Conservation (phyloP, 2,329 filamentous ascomycete genomes). For the Penicillium brasilianum region DNA sequence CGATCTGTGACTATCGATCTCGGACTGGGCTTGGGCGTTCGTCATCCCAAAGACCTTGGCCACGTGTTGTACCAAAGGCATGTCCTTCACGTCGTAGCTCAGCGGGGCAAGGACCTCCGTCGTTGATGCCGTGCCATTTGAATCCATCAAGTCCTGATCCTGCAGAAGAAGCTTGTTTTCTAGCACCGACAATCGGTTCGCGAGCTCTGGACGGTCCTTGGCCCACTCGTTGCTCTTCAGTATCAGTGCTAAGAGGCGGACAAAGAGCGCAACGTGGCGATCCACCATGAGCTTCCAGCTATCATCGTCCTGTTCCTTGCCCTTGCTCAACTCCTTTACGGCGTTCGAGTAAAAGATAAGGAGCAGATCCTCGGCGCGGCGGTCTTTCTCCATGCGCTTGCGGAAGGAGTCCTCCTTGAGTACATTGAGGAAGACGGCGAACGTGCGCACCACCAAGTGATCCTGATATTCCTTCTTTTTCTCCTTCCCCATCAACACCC, state of each 20-base stretch:
- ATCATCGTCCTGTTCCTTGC: slow-evolving; percentile 78
- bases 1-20: slow-evolving; percentile 80
- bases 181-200: slow-evolving; percentile 75
- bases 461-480: slow-evolving; percentile 87
- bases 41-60: slow-evolving; percentile 83
- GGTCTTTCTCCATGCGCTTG: slow-evolving; percentile 90
- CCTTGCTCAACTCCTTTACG: slow-evolving; percentile 84
- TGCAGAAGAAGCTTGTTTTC: slow-evolving; percentile 94
- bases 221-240: slow-evolving; percentile 84
- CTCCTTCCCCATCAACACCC: slow-evolving; percentile 81
- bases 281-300: slow-evolving; percentile 91
- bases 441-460: slow-evolving; percentile 87
- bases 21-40: slow-evolving; percentile 78
- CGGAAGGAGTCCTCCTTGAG: slow-evolving; percentile 88
- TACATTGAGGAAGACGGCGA: slow-evolving; percentile 91
- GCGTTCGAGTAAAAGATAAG: slow-evolving; percentile 96
- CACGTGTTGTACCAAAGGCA: slow-evolving; percentile 89
- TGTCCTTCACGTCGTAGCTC: slow-evolving; percentile 93
- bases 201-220: slow-evolving; percentile 82
- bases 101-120: slow-evolving; percentile 83
- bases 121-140: slow-evolving; percentile 63
- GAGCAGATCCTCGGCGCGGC: slow-evolving; percentile 87
- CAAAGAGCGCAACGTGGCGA: slow-evolving; percentile 91
- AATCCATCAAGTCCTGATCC: slow-evolving; percentile 82
- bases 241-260: slow-evolving; percentile 80